These are phyloP conservation scores for Saccharum hybrid DNA, from an alignment of 202 grass and related monocot species.

Conservation along the genomic window DNA sequence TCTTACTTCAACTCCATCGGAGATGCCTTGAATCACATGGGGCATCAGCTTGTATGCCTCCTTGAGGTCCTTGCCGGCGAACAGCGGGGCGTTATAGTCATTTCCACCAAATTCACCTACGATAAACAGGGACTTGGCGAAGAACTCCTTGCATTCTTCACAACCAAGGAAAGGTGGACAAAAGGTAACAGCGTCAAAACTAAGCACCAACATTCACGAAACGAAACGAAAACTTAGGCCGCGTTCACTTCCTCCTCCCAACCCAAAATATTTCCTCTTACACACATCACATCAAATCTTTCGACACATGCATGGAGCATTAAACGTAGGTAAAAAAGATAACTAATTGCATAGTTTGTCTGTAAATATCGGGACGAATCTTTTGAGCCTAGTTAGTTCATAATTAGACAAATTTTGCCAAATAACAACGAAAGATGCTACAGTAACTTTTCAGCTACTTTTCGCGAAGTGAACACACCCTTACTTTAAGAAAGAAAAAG, in stretches of 20 bases:
- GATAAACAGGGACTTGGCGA: constrained; percentile 67
- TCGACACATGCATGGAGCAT: too few species aligned
- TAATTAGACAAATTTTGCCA: too few species aligned
- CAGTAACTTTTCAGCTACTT: too few species aligned
- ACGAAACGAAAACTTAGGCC: neutral
- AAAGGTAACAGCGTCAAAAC: constrained; percentile 21
- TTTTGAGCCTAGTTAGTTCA: too few species aligned
- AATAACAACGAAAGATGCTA: too few species aligned
- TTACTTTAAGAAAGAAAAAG: neutral
- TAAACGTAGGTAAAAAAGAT: too few species aligned
- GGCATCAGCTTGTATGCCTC: constrained; percentile 68
- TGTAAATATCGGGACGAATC: too few species aligned
- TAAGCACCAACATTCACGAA: constrained; percentile 31
- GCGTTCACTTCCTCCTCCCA: too few species aligned
- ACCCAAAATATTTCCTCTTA: too few species aligned
- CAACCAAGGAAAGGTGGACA: neutral
- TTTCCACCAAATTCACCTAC: constrained; percentile 85
- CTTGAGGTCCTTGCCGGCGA: constrained; percentile 65
- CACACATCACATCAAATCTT: too few species aligned
- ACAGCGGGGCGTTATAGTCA: constrained; percentile 80
- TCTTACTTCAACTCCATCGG: constrained; percentile 68
- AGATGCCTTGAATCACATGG: constrained; percentile 70
- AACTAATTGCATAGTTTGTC: too few species aligned
- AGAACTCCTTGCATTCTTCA: constrained; percentile 75
- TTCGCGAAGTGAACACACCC: too few species aligned